These are phyloP conservation scores for Podila minutissima DNA, from an alignment of 192 early-diverging fungal species.

Conservation along the genomic window DNA sequence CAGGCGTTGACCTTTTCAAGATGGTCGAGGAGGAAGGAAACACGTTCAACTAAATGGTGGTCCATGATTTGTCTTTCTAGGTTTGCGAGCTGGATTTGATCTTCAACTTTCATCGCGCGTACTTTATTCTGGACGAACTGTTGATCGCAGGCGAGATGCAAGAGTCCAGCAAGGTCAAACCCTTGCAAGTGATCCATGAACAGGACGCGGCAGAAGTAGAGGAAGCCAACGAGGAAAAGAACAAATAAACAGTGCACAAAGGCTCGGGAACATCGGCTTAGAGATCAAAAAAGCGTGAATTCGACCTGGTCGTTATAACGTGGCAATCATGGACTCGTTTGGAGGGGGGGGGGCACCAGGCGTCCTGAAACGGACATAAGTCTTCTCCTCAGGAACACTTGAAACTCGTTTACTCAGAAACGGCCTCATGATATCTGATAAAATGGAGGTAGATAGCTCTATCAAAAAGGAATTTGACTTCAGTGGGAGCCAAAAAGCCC, in stretches of 20 bases:
- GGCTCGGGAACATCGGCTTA: background rate
- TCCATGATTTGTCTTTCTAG: slow-evolving; percentile 37
- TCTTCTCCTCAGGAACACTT: no score
- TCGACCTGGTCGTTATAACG: background rate
- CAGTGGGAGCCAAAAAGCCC: no score
- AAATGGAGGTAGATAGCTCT: no score
- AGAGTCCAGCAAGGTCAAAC: slow-evolving; percentile 90
- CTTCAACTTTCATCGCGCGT: slow-evolving; percentile 96
- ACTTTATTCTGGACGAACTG: slow-evolving; percentile 89
- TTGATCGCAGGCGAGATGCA: slow-evolving; percentile 94
- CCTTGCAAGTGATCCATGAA: slow-evolving; percentile 74
- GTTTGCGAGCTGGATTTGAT: slow-evolving; percentile 97
- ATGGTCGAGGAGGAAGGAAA: no score
- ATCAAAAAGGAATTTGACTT: no score
- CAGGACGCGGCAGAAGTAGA: slow-evolving; percentile 78
- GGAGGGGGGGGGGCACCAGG: no score
- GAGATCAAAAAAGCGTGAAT: background rate
- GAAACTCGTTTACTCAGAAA: no score
- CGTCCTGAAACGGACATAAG: no score
- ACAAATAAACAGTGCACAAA: slow-evolving; percentile 1
- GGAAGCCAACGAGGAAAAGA: slow-evolving; percentile 79
- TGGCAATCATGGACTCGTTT: no score
- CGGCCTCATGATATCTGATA: no score
- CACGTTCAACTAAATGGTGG: background rate
- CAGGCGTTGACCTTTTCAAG: no score